A percentile compares a stretch with the other conserved stretches of the same genome.
phyloP scores from a whole-genome alignment of 2,329 filamentous ascomycete species.

The Ciborinia camelliae region DNA sequence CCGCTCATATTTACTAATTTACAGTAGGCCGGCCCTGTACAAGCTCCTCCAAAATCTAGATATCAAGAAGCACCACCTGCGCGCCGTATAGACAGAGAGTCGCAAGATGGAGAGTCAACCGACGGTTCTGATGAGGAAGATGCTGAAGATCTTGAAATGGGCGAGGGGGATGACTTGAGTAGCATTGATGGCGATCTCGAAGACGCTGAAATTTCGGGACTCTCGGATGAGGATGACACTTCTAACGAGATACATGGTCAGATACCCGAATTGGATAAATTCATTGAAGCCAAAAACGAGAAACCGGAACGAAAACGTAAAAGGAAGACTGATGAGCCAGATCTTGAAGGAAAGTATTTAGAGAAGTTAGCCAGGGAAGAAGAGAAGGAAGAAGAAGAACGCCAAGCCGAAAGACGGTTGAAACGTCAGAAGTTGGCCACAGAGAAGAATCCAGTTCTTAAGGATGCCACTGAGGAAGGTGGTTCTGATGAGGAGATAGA shows the following conservation, averaged over 20 bases:
- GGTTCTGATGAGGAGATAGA: constrained; percentile 32
- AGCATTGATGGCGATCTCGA: constrained; percentile 39
- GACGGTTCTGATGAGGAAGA: constrained; percentile 21
- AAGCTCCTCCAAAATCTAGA: constrained; percentile 36
- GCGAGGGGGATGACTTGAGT: constrained; percentile 39
- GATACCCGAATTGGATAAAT: constrained; percentile 41
- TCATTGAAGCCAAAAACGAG: constrained; percentile 43
- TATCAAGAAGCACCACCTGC: constrained; percentile 38
- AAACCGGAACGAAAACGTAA: constrained; percentile 56
- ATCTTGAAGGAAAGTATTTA: constrained; percentile 69
- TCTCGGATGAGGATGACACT: constrained; percentile 35
- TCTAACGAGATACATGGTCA: constrained; percentile 23
- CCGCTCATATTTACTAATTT: constrained; percentile 5
- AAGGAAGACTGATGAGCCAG: constrained; percentile 60
- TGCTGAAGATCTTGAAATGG: constrained; percentile 39
- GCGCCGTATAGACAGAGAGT: constrained; percentile 29
- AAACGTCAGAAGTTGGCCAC: constrained; percentile 52
- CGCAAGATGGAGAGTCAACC: constrained; percentile 38
- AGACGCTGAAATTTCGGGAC: constrained; percentile 34
- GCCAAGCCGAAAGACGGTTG: constrained; percentile 41
- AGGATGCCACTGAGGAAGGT: constrained; percentile 34
- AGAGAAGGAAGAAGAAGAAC: constrained; percentile 51
- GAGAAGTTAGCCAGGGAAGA: constrained; percentile 59
- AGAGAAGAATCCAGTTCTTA: constrained; percentile 38
- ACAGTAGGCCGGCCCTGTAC: constrained; percentile 39